phyloP scores from a whole-genome alignment of 176 grass and related monocot species.

The Oryza rufipogon region DNA sequence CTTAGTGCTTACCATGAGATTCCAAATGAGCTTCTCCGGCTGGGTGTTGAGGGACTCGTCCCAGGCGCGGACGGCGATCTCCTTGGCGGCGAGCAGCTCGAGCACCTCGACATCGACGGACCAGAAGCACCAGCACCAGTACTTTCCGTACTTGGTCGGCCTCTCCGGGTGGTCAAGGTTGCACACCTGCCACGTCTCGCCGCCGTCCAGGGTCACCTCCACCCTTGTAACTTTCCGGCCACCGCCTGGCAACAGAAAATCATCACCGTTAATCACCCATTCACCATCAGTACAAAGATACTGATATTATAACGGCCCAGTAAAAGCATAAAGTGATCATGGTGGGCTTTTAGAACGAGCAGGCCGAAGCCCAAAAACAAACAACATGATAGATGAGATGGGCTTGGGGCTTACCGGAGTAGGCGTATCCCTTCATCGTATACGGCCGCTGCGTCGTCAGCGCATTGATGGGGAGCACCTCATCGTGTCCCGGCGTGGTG shows the following conservation, averaged over 20 bases:
- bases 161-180: constrained; percentile 61
- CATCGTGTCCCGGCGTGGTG: constrained; percentile 71
- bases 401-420: constrained; percentile 58
- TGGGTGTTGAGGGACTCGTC: constrained; percentile 85
- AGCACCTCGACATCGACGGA: constrained; percentile 68
- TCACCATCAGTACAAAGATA: background rate
- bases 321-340: background rate
- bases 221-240: constrained; percentile 83
- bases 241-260: constrained; percentile 47
- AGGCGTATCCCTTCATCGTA: constrained; percentile 79
- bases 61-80: constrained; percentile 86
- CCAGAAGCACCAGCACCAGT: constrained; percentile 99
- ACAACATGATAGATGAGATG: background rate
- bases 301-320: background rate
- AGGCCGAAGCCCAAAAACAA: background rate
- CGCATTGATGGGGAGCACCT: constrained; percentile 73
- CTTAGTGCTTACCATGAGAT: constrained; percentile 58
- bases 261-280: background rate
- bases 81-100: constrained; percentile 75
- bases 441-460: constrained; percentile 62
- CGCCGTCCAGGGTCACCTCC: constrained; percentile 80
- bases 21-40: constrained; percentile 83
- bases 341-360: background rate
- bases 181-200: constrained; percentile 72
- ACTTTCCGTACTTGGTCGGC: constrained; percentile 76